Conservation (phyloP, 1,284 basidiomycete genomes). For the Pseudozyma sp. region DNA sequence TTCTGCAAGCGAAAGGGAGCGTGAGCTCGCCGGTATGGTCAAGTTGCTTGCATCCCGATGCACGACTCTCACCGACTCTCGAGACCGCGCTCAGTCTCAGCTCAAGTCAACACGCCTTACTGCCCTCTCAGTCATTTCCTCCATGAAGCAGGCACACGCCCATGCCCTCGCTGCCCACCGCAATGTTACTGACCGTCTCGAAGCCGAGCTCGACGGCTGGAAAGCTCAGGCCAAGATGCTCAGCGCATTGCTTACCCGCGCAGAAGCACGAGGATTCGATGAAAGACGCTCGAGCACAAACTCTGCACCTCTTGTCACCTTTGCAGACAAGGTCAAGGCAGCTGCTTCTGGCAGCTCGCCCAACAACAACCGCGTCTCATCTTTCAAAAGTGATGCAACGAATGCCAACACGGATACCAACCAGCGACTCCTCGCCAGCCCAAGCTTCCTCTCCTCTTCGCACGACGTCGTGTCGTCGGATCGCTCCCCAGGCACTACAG, state of each 20-base stretch:
- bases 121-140: conserved; percentile 63
- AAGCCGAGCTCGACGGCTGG: conserved; percentile 65
- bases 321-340: conserved; percentile 35
- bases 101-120: conserved; percentile 61
- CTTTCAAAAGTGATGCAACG: conserved; percentile 27
- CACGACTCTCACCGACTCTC: conserved; percentile 32
- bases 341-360: conserved; percentile 27
- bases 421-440: conserved; percentile 31
- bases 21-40: conserved; percentile 54
- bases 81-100: conserved; percentile 39
- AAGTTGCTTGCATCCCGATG: conserved; percentile 45
- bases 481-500: conserved; percentile 23
- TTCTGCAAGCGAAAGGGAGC: conserved; percentile 38
- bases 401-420: conserved; percentile 12
- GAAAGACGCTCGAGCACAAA: conserved; percentile 30
- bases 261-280: conserved; percentile 51
- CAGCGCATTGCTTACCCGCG: conserved; percentile 57
- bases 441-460: conserved; percentile 33
- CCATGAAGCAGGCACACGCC: conserved; percentile 59
- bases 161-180: conserved; percentile 59
- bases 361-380: conserved; percentile 28
- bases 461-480: conserved; percentile 9
- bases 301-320: conserved; percentile 25
- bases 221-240: conserved; percentile 65
- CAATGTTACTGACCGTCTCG: conserved; percentile 55